Base-by-base conservation (phyloP, 768 basidiomycete species). In the Mycena maculata region DNA sequence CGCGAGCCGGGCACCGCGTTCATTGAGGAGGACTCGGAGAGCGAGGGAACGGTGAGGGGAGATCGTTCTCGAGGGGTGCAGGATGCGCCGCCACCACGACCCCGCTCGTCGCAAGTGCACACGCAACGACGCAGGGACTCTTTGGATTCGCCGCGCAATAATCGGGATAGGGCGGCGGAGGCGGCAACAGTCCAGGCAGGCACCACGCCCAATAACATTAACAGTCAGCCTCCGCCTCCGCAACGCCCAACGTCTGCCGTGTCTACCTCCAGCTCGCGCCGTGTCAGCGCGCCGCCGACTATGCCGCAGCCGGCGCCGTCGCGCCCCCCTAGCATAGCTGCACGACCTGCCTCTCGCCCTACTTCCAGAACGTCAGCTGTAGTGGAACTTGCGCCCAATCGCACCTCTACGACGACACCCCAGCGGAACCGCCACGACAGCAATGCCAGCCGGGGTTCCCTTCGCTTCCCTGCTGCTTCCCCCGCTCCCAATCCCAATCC, bases 21-120 rank as follows among this genome's bases (percentile, higher is more conserved):
- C 47, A 67, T 62, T 10, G 60, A 67, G 54, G 60, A 67, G 16
- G 30, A 60, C 10, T 18, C 33, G 25, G 42, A 52, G 18, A 45
- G n/a, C 13, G 56, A 31, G 12, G 62, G 41, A 2, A 36, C 25
- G 1, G 39, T 4, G 7, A 20, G 38, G 31, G 12, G 49, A 6
- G 33, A 44, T 31, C 28, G 58, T 16, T 44, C 63, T 41, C 38
- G 63, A 13, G 57, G 18, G 5, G 18, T 55, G 33, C 36, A 31
- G 16, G 42, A 41, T 11, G 36, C 60, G 11, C 48, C n/a, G 33
- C 54, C 44, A 12, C 36, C 39, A 2, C 28, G 15, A n/a, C 18
- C 36, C 18, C 22, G 15, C 9, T 22, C 60, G 28, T 18, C 48
- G 6, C 45, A 48, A 18, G 13, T 16, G 2, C 28, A 42, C 36